Evolutionary conservation across 305 asterid species (phyloP).

Genomic region (Solanum chacoense): DNA sequence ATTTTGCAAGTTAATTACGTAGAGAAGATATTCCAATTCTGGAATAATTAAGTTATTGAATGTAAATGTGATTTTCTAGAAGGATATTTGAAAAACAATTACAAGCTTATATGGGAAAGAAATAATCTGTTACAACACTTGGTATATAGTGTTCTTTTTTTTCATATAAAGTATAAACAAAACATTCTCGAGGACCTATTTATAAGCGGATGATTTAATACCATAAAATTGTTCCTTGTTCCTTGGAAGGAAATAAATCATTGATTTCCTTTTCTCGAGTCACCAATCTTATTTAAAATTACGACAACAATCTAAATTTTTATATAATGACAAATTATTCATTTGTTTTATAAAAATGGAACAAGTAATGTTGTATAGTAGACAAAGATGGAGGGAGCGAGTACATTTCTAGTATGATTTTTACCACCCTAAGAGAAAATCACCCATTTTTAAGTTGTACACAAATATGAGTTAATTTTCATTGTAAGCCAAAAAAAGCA

Average conservation of each 20-base stretch:
- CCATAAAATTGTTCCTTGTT: background rate
- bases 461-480: background rate
- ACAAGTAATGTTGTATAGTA: background rate
- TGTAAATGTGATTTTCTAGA: background rate
- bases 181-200: background rate
- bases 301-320: background rate
- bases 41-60: background rate
- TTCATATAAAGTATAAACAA: background rate
- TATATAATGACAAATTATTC: background rate
- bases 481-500: background rate
- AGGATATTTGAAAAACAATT: background rate
- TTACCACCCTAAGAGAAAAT: background rate
- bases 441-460: background rate
- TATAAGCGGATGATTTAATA: background rate
- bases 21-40: background rate
- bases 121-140: too few relatives aligned
- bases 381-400: background rate
- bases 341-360: background rate
- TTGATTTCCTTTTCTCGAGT: background rate
- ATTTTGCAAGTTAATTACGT: background rate
- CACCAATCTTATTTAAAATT: background rate
- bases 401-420: background rate
- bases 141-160: background rate
- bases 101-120: background rate
- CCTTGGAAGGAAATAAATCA: background rate